These are phyloP conservation scores for Ceratocystis ficicola DNA, from an alignment of 2,329 filamentous ascomycete genomes.

Conservation along the genomic window DNA sequence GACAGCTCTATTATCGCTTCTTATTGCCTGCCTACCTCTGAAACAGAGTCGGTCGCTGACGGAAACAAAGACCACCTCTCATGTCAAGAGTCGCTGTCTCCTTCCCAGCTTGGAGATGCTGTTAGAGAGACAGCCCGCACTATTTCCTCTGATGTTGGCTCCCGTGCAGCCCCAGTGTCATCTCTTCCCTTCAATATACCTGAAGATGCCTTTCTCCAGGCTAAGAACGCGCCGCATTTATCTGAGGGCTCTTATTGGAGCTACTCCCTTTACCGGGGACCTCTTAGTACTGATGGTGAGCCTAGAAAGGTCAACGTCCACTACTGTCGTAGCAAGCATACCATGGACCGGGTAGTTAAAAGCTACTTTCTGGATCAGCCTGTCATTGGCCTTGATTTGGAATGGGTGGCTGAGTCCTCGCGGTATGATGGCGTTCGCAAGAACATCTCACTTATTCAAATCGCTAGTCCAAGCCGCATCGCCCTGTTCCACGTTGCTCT, in stretches of 20 bases:
- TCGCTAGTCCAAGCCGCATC: constrained; percentile 65
- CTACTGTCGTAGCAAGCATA: constrained; percentile 59
- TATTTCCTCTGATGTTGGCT: constrained; percentile 22
- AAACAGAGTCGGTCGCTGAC: neutral
- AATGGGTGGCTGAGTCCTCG: constrained; percentile 55
- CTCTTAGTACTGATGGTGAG: constrained; percentile 30
- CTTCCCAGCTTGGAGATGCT: neutral
- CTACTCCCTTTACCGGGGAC: constrained; percentile 52
- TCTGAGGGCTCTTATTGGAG: constrained; percentile 51
- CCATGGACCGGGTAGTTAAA: constrained; percentile 53
- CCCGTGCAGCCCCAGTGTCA: constrained; percentile 30
- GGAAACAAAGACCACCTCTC: neutral
- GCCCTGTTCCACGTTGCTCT: constrained; percentile 70
- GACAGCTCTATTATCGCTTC: neutral
- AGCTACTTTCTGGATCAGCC: constrained; percentile 53
- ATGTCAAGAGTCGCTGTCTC: neutral
- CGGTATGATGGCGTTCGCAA: constrained; percentile 42
- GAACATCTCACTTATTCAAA: constrained; percentile 70
- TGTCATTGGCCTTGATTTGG: constrained; percentile 77
- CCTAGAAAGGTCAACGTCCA: constrained; percentile 52
- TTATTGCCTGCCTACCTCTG: neutral
- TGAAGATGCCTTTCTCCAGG: constrained; percentile 36
- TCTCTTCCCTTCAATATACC: constrained; percentile 38
- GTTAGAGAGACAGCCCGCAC: constrained; percentile 8
- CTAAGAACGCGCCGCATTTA: constrained; percentile 36